Conservation (phyloP, 129 eudicot species). For the Tagetes erecta region DNA sequence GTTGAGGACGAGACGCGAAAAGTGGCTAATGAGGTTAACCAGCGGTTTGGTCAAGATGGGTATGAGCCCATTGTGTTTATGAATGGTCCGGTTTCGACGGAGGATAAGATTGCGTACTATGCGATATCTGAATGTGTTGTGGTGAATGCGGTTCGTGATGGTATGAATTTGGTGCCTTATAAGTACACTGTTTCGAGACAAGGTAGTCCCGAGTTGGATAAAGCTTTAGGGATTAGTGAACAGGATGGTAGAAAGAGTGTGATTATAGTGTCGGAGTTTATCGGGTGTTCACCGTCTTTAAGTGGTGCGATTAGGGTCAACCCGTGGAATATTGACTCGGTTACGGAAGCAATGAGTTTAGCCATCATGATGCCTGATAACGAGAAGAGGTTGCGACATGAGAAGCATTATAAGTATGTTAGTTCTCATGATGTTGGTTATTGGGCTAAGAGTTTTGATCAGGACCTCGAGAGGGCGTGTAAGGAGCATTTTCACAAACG, state of each 20-base stretch:
- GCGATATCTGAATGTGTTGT: conserved; percentile 80
- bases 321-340: conserved; percentile 76
- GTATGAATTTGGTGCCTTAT: conserved; percentile 95
- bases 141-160: conserved; percentile 93
- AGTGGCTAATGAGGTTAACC: conserved; percentile 61
- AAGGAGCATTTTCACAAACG: conserved; percentile 60
- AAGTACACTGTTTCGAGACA: conserved; percentile 82
- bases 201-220: conserved; percentile 57
- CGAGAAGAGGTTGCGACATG: conserved; percentile 79
- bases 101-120: conserved; percentile 74
- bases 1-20: conserved; percentile 54
- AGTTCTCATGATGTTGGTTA: conserved; percentile 83
- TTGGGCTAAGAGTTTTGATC: conserved; percentile 87
- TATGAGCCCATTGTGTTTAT: conserved; percentile 80
- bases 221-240: conserved; percentile 45
- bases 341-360: conserved; percentile 56
- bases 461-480: conserved; percentile 81
- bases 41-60: conserved; percentile 51
- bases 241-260: conserved; percentile 54
- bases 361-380: conserved; percentile 55
- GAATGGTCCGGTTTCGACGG: conserved; percentile 66
- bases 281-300: conserved; percentile 93
- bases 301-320: conserved; percentile 90
- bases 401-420: conserved; percentile 81
- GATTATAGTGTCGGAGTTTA: conserved; percentile 85